Conservation (phyloP, 495 filamentous ascomycete genomes). For the Hamigera avellanea region DNA sequence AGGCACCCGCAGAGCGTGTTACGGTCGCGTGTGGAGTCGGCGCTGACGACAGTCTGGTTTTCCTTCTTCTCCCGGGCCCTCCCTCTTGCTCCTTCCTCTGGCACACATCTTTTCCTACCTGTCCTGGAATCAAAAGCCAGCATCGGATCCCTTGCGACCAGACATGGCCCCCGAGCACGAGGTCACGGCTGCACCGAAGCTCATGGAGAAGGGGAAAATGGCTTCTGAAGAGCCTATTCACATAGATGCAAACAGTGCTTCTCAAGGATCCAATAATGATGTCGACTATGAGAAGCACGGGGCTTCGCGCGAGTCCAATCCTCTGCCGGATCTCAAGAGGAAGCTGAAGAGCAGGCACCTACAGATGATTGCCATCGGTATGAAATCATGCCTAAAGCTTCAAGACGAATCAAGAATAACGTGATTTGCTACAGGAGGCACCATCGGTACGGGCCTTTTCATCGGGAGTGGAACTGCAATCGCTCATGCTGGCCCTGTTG, state of each 20-base stretch:
- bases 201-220: constrained; percentile 21
- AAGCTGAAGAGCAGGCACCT: constrained; percentile 60
- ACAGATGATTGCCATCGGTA: constrained; percentile 67
- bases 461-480: constrained; percentile 62
- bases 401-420: too few species aligned
- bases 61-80: neutral
- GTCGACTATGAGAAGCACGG: constrained; percentile 34
- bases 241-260: constrained; percentile 8
- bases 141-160: neutral
- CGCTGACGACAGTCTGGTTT: too few species aligned
- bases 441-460: constrained; percentile 73
- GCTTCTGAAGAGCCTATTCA: constrained; percentile 17
- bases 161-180: constrained; percentile 17
- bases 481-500: constrained; percentile 52
- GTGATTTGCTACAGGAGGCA: too few species aligned
- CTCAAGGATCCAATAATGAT: constrained; percentile 12
- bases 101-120: too few species aligned
- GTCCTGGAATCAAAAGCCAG: too few species aligned
- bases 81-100: neutral
- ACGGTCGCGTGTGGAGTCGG: too few species aligned
- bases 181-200: constrained; percentile 7
- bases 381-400: too few species aligned
- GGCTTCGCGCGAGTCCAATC: constrained; percentile 26
- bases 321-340: constrained; percentile 38
- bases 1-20: too few species aligned